phyloP scores from a whole-genome alignment of 2,329 filamentous ascomycete genomes.

The Epichloe gansuensis region DNA sequence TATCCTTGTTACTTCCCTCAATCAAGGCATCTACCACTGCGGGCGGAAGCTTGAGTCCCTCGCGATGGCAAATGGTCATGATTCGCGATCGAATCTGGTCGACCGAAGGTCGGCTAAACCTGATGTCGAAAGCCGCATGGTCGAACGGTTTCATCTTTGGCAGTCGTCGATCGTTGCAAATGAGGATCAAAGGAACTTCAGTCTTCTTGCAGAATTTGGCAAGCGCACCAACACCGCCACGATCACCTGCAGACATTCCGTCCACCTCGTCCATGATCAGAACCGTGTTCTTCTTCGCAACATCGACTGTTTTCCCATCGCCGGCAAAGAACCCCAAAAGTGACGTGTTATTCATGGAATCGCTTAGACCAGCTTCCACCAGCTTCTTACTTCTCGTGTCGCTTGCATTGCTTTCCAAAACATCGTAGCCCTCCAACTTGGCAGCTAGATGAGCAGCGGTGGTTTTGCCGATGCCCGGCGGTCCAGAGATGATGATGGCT shows the following conservation, averaged over 20 bases:
- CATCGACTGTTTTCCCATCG: constrained; percentile 68
- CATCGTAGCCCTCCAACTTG: constrained; percentile 82
- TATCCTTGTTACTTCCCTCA: constrained; percentile 89
- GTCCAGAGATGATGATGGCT: constrained; percentile 89
- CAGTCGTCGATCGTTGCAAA: constrained; percentile 86
- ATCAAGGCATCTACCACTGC: constrained; percentile 86
- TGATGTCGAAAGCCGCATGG: constrained; percentile 67
- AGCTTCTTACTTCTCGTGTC: constrained; percentile 93
- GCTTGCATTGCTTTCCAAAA: constrained; percentile 91
- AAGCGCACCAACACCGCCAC: constrained; percentile 86
- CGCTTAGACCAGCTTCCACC: constrained; percentile 75
- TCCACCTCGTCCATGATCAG: constrained; percentile 99
- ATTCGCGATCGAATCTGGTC: constrained; percentile 86
- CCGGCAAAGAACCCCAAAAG: constrained; percentile 81
- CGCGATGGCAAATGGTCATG: constrained; percentile 87
- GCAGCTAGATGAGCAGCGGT: constrained; percentile 92
- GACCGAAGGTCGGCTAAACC: constrained; percentile 78
- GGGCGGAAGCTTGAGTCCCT: constrained; percentile 73
- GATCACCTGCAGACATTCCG: constrained; percentile 94
- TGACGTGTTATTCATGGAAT: constrained; percentile 87
- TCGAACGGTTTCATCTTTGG: constrained; percentile 99
- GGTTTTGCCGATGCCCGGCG: constrained; percentile 94
- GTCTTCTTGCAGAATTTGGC: constrained; percentile 94
- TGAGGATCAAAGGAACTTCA: constrained; percentile 85
- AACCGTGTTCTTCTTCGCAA: constrained; percentile 80